phyloP scores from a whole-genome alignment of 2,329 filamentous ascomycete genomes.

The Sclerotinia spermophila region DNA sequence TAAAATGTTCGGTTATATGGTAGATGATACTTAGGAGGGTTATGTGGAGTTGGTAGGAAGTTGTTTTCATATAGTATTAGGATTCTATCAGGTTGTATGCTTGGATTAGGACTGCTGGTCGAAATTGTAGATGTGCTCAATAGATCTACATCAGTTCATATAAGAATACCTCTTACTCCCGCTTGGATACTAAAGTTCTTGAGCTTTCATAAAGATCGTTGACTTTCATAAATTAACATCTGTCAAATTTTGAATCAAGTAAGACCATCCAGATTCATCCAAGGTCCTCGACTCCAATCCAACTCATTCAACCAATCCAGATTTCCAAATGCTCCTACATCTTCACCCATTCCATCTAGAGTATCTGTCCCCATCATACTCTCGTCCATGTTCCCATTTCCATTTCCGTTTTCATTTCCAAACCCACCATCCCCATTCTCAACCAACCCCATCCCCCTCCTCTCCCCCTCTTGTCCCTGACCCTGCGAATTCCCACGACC shows the following conservation, averaged over 20 bases:
- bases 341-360: slow-evolving; percentile 24
- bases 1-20: background rate
- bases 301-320: slow-evolving; percentile 35
- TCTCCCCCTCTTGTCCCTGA: background rate
- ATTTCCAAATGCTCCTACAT: slow-evolving; percentile 29
- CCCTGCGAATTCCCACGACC: background rate
- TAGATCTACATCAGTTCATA: background rate
- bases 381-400: slow-evolving; percentile 1
- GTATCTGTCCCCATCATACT: slow-evolving; percentile 6
- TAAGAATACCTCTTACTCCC: background rate
- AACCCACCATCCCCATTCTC: background rate
- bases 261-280: slow-evolving; percentile 32
- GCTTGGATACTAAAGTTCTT: background rate
- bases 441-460: background rate
- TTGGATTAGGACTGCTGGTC: background rate
- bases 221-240: background rate
- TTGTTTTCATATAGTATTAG: no score
- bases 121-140: background rate
- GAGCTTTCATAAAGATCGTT: background rate
- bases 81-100: background rate
- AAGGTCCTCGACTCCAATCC: slow-evolving; percentile 35
- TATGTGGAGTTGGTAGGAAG: background rate
- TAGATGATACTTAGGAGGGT: no score
- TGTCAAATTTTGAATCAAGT: background rate
- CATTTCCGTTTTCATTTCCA: background rate